These are phyloP conservation scores for Rusavskia elegans DNA, from an alignment of 495 filamentous ascomycete species.

Conservation along the genomic window DNA sequence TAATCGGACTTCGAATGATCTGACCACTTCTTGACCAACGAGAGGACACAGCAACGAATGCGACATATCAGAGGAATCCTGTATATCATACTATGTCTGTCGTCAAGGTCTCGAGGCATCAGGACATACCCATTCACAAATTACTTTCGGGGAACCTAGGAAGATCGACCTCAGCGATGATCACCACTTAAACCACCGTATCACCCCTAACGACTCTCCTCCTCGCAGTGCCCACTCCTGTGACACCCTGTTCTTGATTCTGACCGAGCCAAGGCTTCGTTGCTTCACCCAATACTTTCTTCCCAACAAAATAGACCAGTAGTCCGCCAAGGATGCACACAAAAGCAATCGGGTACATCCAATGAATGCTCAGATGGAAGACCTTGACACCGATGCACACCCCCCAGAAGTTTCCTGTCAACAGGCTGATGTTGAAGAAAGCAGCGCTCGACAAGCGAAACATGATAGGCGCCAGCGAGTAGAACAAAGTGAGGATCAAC, in stretches of 20 bases:
- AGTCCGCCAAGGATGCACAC: conserved; percentile 74
- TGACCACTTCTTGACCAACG: neutral
- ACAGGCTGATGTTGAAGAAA: conserved; percentile 89
- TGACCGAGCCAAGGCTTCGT: conserved; percentile 89
- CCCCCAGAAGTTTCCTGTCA: conserved; percentile 96
- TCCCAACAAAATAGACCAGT: conserved; percentile 67
- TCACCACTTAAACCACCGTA: neutral
- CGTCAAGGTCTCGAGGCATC: too few relatives aligned
- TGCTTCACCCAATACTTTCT: conserved; percentile 65
- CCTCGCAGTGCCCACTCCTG: conserved; percentile 78
- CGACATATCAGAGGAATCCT: too few relatives aligned
- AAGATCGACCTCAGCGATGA: too few relatives aligned
- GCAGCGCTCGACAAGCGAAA: conserved; percentile 79
- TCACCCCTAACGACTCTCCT: conserved; percentile 48
- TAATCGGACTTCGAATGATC: neutral
- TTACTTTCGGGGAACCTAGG: too few relatives aligned
- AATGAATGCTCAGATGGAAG: conserved; percentile 68
- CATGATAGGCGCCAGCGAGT: conserved; percentile 69
- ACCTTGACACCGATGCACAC: conserved; percentile 77
- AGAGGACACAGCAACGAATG: too few relatives aligned
- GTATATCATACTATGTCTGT: too few relatives aligned
- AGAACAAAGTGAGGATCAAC: conserved; percentile 66
- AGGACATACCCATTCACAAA: too few relatives aligned
- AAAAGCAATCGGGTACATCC: conserved; percentile 91
- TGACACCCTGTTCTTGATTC: conserved; percentile 67